Evolutionary conservation across 306 rosid species (phyloP), one percentile per base, ranked within the genome.

Genomic region (Malus orientalis): DNA sequence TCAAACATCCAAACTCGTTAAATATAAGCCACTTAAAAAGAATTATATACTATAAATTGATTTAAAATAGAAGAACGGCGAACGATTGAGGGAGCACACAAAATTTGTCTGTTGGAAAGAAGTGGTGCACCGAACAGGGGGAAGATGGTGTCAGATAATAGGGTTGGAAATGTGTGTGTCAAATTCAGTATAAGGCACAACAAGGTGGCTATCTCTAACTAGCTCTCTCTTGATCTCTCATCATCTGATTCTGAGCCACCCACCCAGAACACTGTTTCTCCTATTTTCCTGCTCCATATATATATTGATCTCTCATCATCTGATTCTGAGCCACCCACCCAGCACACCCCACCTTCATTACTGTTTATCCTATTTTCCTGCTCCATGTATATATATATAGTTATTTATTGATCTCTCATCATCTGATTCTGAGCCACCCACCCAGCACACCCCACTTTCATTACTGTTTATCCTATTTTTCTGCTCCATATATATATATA

Each of bases 151-250:
- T 76, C 88, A 81, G 76, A 79, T n/a, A 11, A 16, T 25, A 63
- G 72, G 86, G 80, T 51, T 38, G 65, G 79, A 77, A 79, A 68
- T 82, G 81, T 75, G 85, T 57, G 82, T 76, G 83, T 81, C 89
- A 78, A 69, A 87, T 84, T 88, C 84, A 74, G 82, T 81, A 9
- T 3, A 42, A 38, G 20, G 19, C 55, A 49, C 55, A 49, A 49
- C 55, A 49, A 58, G 76, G 38, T 73, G 55, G 55, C 76, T 73
- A 73, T 57, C n/a, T 9, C n/a, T 9, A 6, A 49, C 32, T 19
- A 33, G n/a, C 32, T 32, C 25, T n/a, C 47, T 22, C 8, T 14
- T 4, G 49, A 57, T 57, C 27, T 20, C 16, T 58, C 29, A n/a
- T 42, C 57, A 23, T 44, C 27, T 19, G 8, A 38, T 67, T 73